A percentile compares a stretch with the other conserved stretches of the same genome.
phyloP scores from a whole-genome alignment of 2,329 filamentous ascomycete species.

The Neoarthrinium moseri region DNA sequence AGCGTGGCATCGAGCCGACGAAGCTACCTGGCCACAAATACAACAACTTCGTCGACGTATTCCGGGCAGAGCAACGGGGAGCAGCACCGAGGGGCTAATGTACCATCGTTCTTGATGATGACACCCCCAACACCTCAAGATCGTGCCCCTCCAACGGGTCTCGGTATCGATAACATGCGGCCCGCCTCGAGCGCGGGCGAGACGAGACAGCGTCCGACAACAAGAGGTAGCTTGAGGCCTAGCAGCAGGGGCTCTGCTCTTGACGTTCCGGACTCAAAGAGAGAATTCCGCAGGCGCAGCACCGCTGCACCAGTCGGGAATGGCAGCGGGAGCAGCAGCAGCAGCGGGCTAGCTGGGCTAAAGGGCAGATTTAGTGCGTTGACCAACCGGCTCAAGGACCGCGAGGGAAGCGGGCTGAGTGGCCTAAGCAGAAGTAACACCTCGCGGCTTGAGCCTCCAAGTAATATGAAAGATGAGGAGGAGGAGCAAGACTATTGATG shows the following conservation, averaged over 20 bases:
- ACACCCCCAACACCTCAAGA: constrained; percentile 25
- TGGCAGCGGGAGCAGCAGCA: background rate
- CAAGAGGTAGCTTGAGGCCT: constrained; percentile 20
- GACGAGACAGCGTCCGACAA: constrained; percentile 20
- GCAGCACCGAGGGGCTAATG: constrained; percentile 22
- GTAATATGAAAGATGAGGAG: too few relatives aligned
- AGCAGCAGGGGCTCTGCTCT: constrained; percentile 14
- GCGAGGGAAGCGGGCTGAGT: constrained; percentile 8
- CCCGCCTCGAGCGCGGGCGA: background rate
- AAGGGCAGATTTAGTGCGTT: constrained; percentile 11
- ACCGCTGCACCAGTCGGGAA: background rate
- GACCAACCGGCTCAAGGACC: constrained; percentile 23
- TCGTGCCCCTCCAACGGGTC: constrained; percentile 16
- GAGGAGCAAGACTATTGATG: too few relatives aligned
- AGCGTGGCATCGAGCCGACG: constrained; percentile 47
- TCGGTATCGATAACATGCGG: constrained; percentile 22
- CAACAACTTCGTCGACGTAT: constrained; percentile 9
- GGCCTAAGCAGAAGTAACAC: too few relatives aligned
- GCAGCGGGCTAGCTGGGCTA: background rate
- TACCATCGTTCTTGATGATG: constrained; percentile 30
- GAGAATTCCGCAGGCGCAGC: background rate
- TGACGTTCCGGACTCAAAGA: constrained; percentile 1
- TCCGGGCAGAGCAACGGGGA: constrained; percentile 25
- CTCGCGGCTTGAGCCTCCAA: too few relatives aligned
- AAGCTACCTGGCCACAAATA: constrained; percentile 34